phyloP scores from a whole-genome alignment of 1,284 basidiomycete species.

The Papiliotrema flavescens region DNA sequence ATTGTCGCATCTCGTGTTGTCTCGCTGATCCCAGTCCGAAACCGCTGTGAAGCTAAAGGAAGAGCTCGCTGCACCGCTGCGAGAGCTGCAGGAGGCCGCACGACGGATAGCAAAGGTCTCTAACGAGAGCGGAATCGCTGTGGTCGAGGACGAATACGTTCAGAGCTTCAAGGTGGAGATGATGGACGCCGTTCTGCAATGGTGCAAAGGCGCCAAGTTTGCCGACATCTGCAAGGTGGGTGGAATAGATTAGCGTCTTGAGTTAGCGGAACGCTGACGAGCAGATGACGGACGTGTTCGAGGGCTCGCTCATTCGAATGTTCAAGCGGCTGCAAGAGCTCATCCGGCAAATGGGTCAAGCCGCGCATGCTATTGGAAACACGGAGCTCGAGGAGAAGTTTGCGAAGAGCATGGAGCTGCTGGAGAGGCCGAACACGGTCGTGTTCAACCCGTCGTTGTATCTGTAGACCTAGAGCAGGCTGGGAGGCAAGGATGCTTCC shows the following conservation, averaged over 20 bases:
- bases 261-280: not conserved
- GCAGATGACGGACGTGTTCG: slow-evolving; percentile 91
- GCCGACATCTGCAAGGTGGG: slow-evolving; percentile 90
- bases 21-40: slow-evolving; percentile 63
- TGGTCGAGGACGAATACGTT: slow-evolving; percentile 95
- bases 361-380: slow-evolving; percentile 95
- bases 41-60: slow-evolving; percentile 82
- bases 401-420: slow-evolving; percentile 77
- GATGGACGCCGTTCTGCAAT: slow-evolving; percentile 94
- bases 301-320: slow-evolving; percentile 89
- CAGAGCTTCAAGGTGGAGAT: slow-evolving; percentile 95
- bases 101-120: slow-evolving; percentile 92
- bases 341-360: slow-evolving; percentile 89
- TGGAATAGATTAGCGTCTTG: not conserved
- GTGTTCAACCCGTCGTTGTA: slow-evolving; percentile 78
- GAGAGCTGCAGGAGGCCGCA: slow-evolving; percentile 93
- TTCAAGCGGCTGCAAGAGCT: slow-evolving; percentile 92
- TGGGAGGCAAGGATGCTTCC: slow-evolving; percentile 4
- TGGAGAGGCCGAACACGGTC: slow-evolving; percentile 86
- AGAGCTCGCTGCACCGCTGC: slow-evolving; percentile 84
- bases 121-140: slow-evolving; percentile 80
- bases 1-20: not conserved
- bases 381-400: slow-evolving; percentile 88
- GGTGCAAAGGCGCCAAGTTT: slow-evolving; percentile 97
- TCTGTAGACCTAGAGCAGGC: too few species aligned